Base-by-base conservation (phyloP, 2,329 filamentous ascomycete genomes). In the Neurospora sp. region DNA sequence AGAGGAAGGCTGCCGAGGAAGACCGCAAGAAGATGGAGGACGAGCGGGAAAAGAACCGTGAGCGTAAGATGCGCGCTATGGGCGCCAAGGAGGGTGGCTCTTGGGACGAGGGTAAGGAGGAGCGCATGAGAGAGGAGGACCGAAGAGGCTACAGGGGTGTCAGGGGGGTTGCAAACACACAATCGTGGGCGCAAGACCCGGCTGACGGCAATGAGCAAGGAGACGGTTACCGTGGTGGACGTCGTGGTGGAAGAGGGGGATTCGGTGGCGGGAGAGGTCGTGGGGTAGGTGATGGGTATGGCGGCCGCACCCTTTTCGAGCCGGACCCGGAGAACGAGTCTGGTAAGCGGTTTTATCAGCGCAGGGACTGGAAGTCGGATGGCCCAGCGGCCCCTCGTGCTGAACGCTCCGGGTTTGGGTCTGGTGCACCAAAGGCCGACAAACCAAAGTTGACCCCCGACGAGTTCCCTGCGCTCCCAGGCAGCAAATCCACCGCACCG, bases 31-130 rank as follows among this genome's bases (percentile, higher is more conserved):
- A 81, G 72, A 80, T 87, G 72, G 86, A 89, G 36, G 86, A 88
- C 43, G 88, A 89, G 79, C 83, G 88, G 12, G 86, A 84, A 33
- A 83, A 83, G 73, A 89, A 89, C 75, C 78, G 87, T 8, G 86
- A 88, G 78, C 80, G 87, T 67, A 89, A 89, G 76, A 80, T 89
- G 23, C 85, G 85, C 73, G 87, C 87, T 0, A 83, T 89, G 80
- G 82, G 83, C 38, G 80, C 79, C 66, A 85, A 84, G 76, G 83
- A 86, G 46, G 82, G 82, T 38, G 80, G 81, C 62, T 83, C 81
- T 72, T 89, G 87, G 88, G 87, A 89, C 70, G 83, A 86, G 75
- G 87, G 86, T 52, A 89, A 88, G 78, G 79, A 78, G 11, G 80
- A 82, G 57, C 78, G 80, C 11, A 74, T 79, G 15, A 79, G 77